A percentile compares a stretch with the other conserved stretches of the same genome.
These are phyloP conservation scores for Xylaria telfairii DNA, from an alignment of 495 filamentous ascomycete genomes.

Conservation along the genomic window DNA sequence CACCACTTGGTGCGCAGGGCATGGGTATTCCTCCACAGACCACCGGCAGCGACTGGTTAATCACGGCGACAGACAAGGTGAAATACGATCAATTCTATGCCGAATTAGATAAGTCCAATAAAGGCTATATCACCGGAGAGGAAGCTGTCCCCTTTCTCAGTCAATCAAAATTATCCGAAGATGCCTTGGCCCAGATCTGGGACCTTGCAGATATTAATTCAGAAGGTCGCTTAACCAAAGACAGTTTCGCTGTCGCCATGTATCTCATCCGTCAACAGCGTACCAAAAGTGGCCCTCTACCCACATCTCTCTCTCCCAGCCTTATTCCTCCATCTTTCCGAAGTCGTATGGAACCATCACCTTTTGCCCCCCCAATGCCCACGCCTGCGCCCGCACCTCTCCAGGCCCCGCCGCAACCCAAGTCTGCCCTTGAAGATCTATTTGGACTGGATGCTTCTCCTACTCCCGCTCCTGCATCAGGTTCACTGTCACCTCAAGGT, in stretches of 20 bases:
- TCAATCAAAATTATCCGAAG: slow-evolving; percentile 87
- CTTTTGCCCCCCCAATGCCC: slow-evolving; percentile 52
- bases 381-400: slow-evolving; percentile 53
- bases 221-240: slow-evolving; percentile 79
- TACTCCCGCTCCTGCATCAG: slow-evolving; percentile 61
- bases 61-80: slow-evolving; percentile 81
- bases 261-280: slow-evolving; percentile 91
- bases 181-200: slow-evolving; percentile 94
- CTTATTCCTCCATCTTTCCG: slow-evolving; percentile 92
- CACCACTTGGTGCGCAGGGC: slow-evolving; percentile 54
- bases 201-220: slow-evolving; percentile 94
- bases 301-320: slow-evolving; percentile 75
- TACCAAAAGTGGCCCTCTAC: slow-evolving; percentile 69
- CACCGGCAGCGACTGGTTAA: slow-evolving; percentile 79
- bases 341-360: slow-evolving; percentile 60
- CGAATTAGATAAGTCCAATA: slow-evolving; percentile 77
- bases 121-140: slow-evolving; percentile 85
- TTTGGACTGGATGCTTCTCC: slow-evolving; percentile 82
- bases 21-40: slow-evolving; percentile 55
- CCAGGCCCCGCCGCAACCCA: slow-evolving; percentile 61
- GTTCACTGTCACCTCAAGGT: slow-evolving; percentile 74
- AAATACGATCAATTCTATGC: slow-evolving; percentile 85
- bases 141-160: slow-evolving; percentile 96
- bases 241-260: slow-evolving; percentile 98
- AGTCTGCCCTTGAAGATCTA: slow-evolving; percentile 86